Evolutionary conservation across 176 grass and related monocot genomes (phyloP).

Genomic region (Pontederia crassipes): DNA sequence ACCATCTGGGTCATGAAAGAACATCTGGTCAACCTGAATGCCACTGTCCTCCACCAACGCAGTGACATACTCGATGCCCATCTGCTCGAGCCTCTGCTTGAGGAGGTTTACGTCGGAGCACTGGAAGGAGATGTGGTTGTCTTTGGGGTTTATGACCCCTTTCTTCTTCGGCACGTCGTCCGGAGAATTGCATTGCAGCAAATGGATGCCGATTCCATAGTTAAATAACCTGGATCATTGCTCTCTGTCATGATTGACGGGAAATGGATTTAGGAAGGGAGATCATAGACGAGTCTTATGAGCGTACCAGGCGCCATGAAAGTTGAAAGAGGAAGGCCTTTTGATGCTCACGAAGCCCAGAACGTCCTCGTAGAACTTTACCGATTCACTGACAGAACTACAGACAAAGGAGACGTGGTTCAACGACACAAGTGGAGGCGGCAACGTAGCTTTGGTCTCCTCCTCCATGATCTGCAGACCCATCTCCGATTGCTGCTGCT

Average conservation of each 20-base stretch:
- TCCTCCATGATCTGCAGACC: background rate
- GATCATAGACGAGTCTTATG: background rate
- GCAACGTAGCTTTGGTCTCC: background rate
- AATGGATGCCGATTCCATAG: slow-evolving; percentile 69
- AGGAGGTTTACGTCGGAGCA: slow-evolving; percentile 7
- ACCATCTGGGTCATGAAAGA: slow-evolving; percentile 93
- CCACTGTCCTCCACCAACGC: slow-evolving; percentile 51
- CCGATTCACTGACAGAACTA: slow-evolving; percentile 46
- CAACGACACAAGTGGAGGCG: slow-evolving; percentile 45
- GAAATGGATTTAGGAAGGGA: background rate
- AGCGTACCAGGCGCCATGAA: slow-evolving; percentile 68
- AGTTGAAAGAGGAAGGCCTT: slow-evolving; percentile 59
- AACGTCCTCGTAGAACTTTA: slow-evolving; percentile 65
- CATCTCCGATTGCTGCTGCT: background rate
- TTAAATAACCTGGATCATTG: slow-evolving; percentile 45
- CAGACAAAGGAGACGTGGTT: slow-evolving; percentile 84
- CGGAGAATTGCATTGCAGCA: slow-evolving; percentile 48
- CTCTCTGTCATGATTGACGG: background rate
- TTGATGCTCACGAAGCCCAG: slow-evolving; percentile 65
- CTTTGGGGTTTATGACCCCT: slow-evolving; percentile 69
- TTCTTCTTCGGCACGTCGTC: slow-evolving; percentile 40
- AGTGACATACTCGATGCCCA: slow-evolving; percentile 34
- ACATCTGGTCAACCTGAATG: slow-evolving; percentile 65
- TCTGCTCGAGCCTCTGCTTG: slow-evolving; percentile 47
- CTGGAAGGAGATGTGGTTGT: slow-evolving; percentile 96